Conservation (phyloP, 805 yeast genomes). For the Metschnikowia shivogae region DNA sequence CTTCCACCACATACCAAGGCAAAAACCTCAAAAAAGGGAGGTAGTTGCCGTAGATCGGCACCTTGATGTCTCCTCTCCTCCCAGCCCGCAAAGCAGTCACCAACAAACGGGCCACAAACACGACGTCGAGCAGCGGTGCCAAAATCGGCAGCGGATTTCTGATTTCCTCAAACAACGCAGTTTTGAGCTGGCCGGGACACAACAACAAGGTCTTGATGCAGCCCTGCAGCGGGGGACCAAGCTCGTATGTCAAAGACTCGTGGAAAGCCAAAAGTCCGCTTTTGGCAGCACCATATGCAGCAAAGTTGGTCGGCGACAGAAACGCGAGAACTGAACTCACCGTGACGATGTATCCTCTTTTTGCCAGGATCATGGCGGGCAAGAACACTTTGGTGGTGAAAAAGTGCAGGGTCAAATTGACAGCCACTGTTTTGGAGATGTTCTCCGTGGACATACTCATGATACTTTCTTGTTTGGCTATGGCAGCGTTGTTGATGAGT, state of each 20-base stretch:
- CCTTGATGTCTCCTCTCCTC: slow-evolving; percentile 59
- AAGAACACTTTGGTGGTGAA: slow-evolving; percentile 65
- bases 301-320: slow-evolving; percentile 75
- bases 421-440: slow-evolving; percentile 57
- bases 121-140: slow-evolving; percentile 81
- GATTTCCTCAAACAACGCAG: slow-evolving; percentile 70
- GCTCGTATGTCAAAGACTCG: slow-evolving; percentile 70
- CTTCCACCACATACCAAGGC: slow-evolving; percentile 67
- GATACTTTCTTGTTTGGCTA: slow-evolving; percentile 55
- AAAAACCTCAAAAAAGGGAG: slow-evolving; percentile 66
- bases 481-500: slow-evolving; percentile 83
- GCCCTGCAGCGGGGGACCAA: slow-evolving; percentile 48
- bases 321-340: slow-evolving; percentile 83
- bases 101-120: slow-evolving; percentile 57
- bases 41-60: slow-evolving; percentile 74
- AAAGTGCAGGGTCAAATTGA: slow-evolving; percentile 69
- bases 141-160: slow-evolving; percentile 66
- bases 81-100: slow-evolving; percentile 57
- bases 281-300: slow-evolving; percentile 87
- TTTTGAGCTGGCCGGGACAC: slow-evolving; percentile 84
- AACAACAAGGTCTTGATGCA: slow-evolving; percentile 69
- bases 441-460: slow-evolving; percentile 52
- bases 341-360: slow-evolving; percentile 74
- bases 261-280: slow-evolving; percentile 83
- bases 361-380: slow-evolving; percentile 60